Conservation (phyloP, 2,329 filamentous ascomycete species). For the Penicillium palitans region DNA sequence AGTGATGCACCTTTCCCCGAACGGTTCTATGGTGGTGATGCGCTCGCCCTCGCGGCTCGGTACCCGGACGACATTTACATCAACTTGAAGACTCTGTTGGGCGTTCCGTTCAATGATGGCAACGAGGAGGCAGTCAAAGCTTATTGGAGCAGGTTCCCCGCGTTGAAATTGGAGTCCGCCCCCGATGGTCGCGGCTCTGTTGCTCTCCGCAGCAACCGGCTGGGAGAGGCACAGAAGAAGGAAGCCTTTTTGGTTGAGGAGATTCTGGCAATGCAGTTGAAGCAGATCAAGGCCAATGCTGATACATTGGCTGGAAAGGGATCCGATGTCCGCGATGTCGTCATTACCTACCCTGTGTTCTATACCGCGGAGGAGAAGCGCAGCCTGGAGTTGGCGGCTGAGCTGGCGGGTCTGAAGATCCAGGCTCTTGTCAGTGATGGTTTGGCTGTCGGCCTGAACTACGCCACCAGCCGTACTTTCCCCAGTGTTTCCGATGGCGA, state of each 20-base stretch:
- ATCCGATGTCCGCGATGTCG: slow-evolving; percentile 72
- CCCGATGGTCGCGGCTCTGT: slow-evolving; percentile 63
- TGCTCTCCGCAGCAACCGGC: slow-evolving; percentile 74
- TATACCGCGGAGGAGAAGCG: slow-evolving; percentile 89
- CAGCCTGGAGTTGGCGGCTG: slow-evolving; percentile 78
- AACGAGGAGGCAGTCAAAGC: slow-evolving; percentile 58
- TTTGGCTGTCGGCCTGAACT: slow-evolving; percentile 89
- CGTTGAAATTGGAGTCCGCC: slow-evolving; percentile 64
- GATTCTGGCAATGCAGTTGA: slow-evolving; percentile 91
- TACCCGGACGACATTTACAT: slow-evolving; percentile 93
- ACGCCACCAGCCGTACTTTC: slow-evolving; percentile 88
- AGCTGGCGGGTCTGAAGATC: slow-evolving; percentile 83
- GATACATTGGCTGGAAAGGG: slow-evolving; percentile 77
- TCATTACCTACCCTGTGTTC: slow-evolving; percentile 87
- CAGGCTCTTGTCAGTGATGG: slow-evolving; percentile 85
- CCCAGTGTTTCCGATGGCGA: slow-evolving; percentile 77
- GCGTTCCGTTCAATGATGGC: slow-evolving; percentile 56
- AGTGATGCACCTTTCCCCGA: slow-evolving; percentile 74
- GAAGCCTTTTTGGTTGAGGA: slow-evolving; percentile 77
- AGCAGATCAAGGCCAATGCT: slow-evolving; percentile 86
- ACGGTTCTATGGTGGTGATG: slow-evolving; percentile 87
- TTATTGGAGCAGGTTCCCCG: slow-evolving; percentile 76
- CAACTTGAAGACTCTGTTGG: slow-evolving; percentile 89
- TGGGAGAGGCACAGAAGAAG: slow-evolving; percentile 64
- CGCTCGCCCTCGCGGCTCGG: slow-evolving; percentile 78